These are phyloP conservation scores for Apiotrichum porosum DNA, from an alignment of 1,284 basidiomycete species.

Conservation along the genomic window DNA sequence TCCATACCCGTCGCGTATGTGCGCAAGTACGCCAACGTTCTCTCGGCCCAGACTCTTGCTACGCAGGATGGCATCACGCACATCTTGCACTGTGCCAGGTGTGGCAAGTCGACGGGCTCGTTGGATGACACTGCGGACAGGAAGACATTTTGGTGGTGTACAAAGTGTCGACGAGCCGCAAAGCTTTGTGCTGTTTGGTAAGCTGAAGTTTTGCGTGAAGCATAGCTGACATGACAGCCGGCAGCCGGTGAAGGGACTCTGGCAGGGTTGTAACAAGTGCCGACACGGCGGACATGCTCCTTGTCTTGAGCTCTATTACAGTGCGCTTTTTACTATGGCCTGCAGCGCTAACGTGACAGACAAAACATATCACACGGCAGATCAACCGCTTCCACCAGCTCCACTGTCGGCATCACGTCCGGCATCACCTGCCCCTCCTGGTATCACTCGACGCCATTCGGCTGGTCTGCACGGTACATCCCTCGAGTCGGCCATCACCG, in stretches of 20 bases:
- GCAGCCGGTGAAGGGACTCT: conserved; percentile 32
- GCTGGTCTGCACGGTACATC: background rate
- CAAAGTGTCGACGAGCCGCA: conserved; percentile 28
- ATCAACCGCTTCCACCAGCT: too few species aligned
- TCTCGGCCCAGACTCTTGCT: conserved; percentile 25
- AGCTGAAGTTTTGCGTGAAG: conserved; percentile 6
- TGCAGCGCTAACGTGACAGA: background rate
- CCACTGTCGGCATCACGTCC: background rate
- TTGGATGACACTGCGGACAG: conserved; percentile 35
- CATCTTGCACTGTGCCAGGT: conserved; percentile 29
- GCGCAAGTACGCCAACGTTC: conserved; percentile 23
- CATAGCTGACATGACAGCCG: conserved; percentile 22
- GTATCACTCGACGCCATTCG: background rate
- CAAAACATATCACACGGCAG: background rate
- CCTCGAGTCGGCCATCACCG: conserved; percentile 7
- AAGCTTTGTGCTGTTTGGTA: conserved; percentile 38
- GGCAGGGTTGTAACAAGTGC: conserved; percentile 39
- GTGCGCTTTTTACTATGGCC: conserved; percentile 16
- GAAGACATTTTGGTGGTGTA: conserved; percentile 43
- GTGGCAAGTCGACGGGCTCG: conserved; percentile 37
- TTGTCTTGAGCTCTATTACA: conserved; percentile 38
- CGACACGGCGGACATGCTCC: conserved; percentile 40
- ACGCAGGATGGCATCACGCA: conserved; percentile 39
- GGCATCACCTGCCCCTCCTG: background rate
- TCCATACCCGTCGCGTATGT: conserved; percentile 32